Percentiles rank a stretch among this genome's conserved stretches.
Evolutionary conservation across 352 stramenopile genomes (phyloP).

Genomic region (Pythium periplocum): DNA sequence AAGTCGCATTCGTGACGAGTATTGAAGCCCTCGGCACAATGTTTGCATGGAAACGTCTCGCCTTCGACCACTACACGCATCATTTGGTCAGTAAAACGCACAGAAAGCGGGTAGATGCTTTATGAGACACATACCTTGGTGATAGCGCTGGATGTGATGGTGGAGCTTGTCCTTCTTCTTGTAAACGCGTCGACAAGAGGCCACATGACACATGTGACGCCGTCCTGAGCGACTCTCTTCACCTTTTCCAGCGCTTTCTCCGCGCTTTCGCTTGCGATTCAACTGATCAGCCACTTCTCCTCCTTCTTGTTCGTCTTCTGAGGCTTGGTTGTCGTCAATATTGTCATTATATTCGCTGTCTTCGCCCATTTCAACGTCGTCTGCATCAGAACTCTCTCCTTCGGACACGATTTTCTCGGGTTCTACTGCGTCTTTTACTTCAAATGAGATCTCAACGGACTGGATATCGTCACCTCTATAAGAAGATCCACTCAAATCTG

Average conservation of each 20-base stretch:
- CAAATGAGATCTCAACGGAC: neutral
- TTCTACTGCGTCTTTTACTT: neutral
- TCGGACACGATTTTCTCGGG: conserved; percentile 3
- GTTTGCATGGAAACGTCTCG: conserved; percentile 11
- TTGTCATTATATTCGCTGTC: neutral
- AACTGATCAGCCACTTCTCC: neutral
- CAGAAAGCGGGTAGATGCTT: no score
- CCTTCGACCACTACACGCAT: neutral
- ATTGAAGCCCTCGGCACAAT: conserved; percentile 10
- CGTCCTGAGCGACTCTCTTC: neutral
- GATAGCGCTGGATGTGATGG: conserved; percentile 15
- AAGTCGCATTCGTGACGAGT: conserved; percentile 26
- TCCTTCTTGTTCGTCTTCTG: no score
- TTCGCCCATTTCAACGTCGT: neutral
- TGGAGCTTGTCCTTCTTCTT: conserved; percentile 24
- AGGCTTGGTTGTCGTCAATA: neutral
- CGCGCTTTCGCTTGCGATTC: conserved; percentile 15
- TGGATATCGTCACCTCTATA: neutral
- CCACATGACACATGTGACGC: conserved; percentile 8
- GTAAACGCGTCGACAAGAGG: conserved; percentile 11
- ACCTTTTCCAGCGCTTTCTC: neutral
- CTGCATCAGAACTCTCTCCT: no score
- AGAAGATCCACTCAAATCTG: no score
- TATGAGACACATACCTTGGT: conserved; percentile 2
- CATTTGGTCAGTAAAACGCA: no score